These are phyloP conservation scores for Colletotrichum aenigma DNA, from an alignment of 2,329 filamentous ascomycete genomes.

Conservation along the genomic window DNA sequence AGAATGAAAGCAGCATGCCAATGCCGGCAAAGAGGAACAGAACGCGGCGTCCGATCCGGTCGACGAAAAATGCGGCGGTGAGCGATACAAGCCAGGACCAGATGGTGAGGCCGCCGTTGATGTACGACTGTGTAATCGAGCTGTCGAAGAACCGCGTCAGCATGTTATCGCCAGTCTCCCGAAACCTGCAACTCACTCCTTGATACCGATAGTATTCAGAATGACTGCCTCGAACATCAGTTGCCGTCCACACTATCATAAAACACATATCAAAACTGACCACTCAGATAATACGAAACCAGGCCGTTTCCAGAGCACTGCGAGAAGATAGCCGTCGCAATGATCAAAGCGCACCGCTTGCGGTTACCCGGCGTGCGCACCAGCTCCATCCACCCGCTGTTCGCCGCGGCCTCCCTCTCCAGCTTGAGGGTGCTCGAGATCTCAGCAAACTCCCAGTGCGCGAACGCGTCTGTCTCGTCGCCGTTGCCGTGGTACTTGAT, in stretches of 20 bases:
- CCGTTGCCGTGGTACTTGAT: constrained; percentile 34
- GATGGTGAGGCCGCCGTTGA: constrained; percentile 25
- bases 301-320: constrained; percentile 21
- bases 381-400: constrained; percentile 37
- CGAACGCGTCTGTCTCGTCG: constrained; percentile 16
- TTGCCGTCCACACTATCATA: neutral
- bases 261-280: rapidly evolving
- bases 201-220: constrained; percentile 3
- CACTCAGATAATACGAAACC: constrained; percentile 10
- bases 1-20: constrained; percentile 29
- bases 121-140: constrained; percentile 5
- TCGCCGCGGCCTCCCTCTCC: constrained; percentile 39
- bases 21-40: constrained; percentile 22
- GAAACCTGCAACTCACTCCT: neutral
- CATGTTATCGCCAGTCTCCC: rapidly evolving
- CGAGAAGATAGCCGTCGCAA: constrained; percentile 36
- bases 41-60: constrained; percentile 28
- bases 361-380: constrained; percentile 35
- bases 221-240: neutral
- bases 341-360: constrained; percentile 21
- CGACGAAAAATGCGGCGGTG: constrained; percentile 28
- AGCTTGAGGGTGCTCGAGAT: constrained; percentile 42
- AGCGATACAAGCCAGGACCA: constrained; percentile 30
- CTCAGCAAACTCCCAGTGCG: constrained; percentile 21
- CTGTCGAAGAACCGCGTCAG: neutral